Percentiles rank a stretch among this genome's conserved stretches.
phyloP scores from a whole-genome alignment of 2,329 filamentous ascomycete genomes.

The Plenodomus lindquistii region DNA sequence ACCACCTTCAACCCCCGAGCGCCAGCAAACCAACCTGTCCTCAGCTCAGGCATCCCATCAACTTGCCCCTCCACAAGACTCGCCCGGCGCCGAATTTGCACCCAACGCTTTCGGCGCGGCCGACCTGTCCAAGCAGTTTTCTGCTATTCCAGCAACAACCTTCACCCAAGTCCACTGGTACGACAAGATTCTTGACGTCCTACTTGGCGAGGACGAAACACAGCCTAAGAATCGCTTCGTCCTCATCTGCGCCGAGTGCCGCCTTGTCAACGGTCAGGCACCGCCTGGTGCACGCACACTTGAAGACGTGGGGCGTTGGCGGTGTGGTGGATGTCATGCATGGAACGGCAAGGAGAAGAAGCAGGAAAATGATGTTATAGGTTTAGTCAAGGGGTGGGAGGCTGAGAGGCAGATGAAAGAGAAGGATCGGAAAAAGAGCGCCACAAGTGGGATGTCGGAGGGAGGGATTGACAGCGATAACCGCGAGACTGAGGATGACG shows the following conservation, averaged over 20 bases:
- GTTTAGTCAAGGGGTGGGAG: constrained; percentile 38
- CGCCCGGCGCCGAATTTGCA: constrained; percentile 66
- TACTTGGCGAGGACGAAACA: constrained; percentile 94
- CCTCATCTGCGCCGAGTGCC: constrained; percentile 79
- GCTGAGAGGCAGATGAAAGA: constrained; percentile 57
- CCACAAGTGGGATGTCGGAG: constrained; percentile 13
- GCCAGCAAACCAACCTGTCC: constrained; percentile 13
- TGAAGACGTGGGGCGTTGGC: constrained; percentile 83
- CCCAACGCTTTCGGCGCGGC: constrained; percentile 65
- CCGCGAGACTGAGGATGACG: constrained; percentile 30
- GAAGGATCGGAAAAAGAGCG: constrained; percentile 4
- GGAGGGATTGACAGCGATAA: constrained; percentile 23
- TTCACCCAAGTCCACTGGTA: constrained; percentile 75
- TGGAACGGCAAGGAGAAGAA: constrained; percentile 82
- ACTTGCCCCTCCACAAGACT: constrained; percentile 16
- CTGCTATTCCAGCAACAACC: constrained; percentile 41
- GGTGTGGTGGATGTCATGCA: constrained; percentile 80
- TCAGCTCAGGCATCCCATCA: constrained; percentile 27
- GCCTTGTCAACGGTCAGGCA: constrained; percentile 92
- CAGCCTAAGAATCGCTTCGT: constrained; percentile 87
- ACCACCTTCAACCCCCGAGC: constrained; percentile 35
- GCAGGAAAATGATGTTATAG: constrained; percentile 68
- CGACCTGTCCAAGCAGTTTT: constrained; percentile 35
- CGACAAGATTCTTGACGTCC: constrained; percentile 86
- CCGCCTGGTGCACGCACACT: constrained; percentile 80